Conservation (phyloP, 768 basidiomycete species). For the Termitomyces sp. region DNA sequence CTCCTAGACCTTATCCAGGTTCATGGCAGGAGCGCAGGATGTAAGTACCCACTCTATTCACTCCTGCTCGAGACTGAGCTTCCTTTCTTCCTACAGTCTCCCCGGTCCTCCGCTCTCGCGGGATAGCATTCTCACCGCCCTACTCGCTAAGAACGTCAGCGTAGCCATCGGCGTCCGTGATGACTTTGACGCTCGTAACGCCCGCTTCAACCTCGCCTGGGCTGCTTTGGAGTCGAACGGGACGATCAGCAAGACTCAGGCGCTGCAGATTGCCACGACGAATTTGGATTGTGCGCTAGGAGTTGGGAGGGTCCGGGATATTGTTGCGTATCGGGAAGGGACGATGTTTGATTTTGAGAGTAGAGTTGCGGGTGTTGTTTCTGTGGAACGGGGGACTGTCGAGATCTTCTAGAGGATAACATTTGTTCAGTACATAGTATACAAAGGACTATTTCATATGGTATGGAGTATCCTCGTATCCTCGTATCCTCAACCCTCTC, state of each 20-base stretch:
- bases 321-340: conserved; percentile 42
- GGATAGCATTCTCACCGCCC: conserved; percentile 50
- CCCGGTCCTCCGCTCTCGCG: conserved; percentile 70
- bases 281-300: conserved; percentile 29
- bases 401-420: conserved; percentile 10
- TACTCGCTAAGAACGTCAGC: conserved; percentile 61
- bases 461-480: too few relatives aligned
- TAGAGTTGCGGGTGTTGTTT: conserved; percentile 43
- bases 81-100: conserved; percentile 33
- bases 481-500: too few relatives aligned
- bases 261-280: conserved; percentile 25
- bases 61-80: neutral
- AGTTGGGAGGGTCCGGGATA: conserved; percentile 36
- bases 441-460: too few relatives aligned
- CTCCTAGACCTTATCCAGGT: conserved; percentile 59
- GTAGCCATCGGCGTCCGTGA: conserved; percentile 60
- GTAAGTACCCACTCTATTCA: conserved; percentile 33
- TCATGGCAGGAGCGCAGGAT: conserved; percentile 67
- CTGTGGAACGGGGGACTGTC: conserved; percentile 19
- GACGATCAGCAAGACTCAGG: conserved; percentile 35
- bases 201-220: conserved; percentile 65
- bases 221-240: conserved; percentile 34
- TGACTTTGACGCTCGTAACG: conserved; percentile 64
- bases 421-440: neutral
- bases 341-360: conserved; percentile 41